Base-by-base conservation (phyloP, 108 stramenopile genomes). In the Cylindrotheca fusiformis region DNA sequence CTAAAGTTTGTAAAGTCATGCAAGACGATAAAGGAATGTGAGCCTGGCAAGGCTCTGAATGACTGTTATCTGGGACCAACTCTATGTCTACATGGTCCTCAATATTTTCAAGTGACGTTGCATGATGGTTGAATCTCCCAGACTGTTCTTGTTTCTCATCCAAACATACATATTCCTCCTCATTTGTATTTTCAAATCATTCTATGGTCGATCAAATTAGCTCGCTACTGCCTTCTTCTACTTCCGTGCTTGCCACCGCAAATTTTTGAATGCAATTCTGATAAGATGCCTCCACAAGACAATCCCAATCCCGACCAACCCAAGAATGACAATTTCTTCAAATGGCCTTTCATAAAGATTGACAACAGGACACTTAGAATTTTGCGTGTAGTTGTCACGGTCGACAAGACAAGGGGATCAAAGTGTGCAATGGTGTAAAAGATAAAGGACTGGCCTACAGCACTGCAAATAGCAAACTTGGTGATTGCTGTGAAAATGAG, bases 351-450 rank as follows among this genome's bases (percentile, higher is more conserved):
- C 56, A 90, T 69, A 72, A 97, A 87, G 62, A 95, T 93, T 24
- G 88, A 90, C 52, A 97, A 68, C 25, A 99, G 65, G 26, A 99
- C 94, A 4, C 94, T 90, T 71, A 99, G 97, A 64, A 99, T 96
- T 81, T 99, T 99, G 44, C 99, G 81, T n/a, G 97, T 98, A 5
- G 99, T 99, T 24, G 99, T 99, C 32, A 99, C 90, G 36, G 99
- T 99, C 21, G 97, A 95, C 57, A 93, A 66, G 47, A 96, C 80
- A 32, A 98, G 80, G 20, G 98, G 95, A 67, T 97, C 97, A 75
- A 98, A 98, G 81, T 90, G 90, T 63, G 93, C 86, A 84, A 99
- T 95, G 28, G 96, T 98, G 80, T 93, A 96, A 72, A 97, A 99
- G 80, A 99, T 98, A 81, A 97, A 98, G 63, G 90, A 93, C 72